Evolutionary conservation across 2,329 filamentous ascomycete species (phyloP).

Genomic region (Lithohypha guttulata): DNA sequence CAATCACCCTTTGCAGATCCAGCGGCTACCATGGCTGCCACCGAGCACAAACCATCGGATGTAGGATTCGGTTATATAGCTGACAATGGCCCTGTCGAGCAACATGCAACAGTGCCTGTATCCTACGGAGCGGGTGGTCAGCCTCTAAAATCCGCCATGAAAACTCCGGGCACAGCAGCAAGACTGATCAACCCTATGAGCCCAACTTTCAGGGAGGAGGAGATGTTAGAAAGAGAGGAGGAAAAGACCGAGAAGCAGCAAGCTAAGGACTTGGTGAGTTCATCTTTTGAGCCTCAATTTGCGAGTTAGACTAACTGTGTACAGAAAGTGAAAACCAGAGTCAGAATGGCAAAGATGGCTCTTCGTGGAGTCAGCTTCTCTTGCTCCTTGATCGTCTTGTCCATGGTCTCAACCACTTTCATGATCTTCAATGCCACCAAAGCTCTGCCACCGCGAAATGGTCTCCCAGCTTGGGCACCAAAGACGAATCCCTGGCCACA

Average conservation of each 20-base stretch:
- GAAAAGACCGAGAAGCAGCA: conserved; percentile 74
- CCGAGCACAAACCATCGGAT: conserved; percentile 57
- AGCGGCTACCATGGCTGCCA: conserved; percentile 42
- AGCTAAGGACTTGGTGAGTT: conserved; percentile 71
- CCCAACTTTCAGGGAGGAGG: conserved; percentile 84
- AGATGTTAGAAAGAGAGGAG: conserved; percentile 76
- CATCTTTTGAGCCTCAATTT: conserved; percentile 1
- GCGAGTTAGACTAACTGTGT: conserved; percentile 29
- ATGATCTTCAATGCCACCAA: conserved; percentile 86
- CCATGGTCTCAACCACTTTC: conserved; percentile 81
- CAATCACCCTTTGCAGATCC: conserved; percentile 44
- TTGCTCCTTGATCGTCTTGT: conserved; percentile 86
- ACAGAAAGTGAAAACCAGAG: conserved; percentile 84
- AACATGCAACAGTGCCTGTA: conserved; percentile 43
- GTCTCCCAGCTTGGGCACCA: conserved; percentile 71
- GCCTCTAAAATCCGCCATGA: conserved; percentile 83
- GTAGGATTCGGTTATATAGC: conserved; percentile 87
- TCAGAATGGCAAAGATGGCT: conserved; percentile 86
- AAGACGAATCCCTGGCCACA: conserved; percentile 82
- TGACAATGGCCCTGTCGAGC: conserved; percentile 37
- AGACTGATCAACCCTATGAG: conserved; percentile 70
- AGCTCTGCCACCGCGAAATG: conserved; percentile 61
- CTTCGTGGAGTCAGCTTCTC: conserved; percentile 95
- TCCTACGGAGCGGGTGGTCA: conserved; percentile 16
- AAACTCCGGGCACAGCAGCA: conserved; percentile 69